Conservation (phyloP, 78 protist species). For the Blattamonas nauphoetae region DNA sequence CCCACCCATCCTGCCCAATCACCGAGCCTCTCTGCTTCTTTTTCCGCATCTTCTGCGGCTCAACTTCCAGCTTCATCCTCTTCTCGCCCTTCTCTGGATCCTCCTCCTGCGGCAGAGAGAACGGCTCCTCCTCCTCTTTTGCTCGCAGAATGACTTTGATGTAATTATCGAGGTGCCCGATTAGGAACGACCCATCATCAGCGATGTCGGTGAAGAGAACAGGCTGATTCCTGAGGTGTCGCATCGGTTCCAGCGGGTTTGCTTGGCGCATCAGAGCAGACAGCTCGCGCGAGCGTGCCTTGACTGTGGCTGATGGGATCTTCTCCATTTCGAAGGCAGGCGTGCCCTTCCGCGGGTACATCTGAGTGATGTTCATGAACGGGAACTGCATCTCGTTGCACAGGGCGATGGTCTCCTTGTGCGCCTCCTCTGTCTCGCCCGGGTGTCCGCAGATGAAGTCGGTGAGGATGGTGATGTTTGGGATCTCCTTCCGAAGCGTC, state of each 20-base stretch:
- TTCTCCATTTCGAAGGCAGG: slow-evolving; percentile 51
- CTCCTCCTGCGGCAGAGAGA: too few species aligned
- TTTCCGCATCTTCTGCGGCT: too few species aligned
- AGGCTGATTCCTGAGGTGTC: neutral
- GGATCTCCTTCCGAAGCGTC: slow-evolving; percentile 26
- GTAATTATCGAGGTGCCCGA: slow-evolving; percentile 37
- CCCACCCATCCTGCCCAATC: too few species aligned
- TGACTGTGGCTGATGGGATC: slow-evolving; percentile 14
- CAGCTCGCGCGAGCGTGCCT: neutral
- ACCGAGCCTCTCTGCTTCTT: too few species aligned
- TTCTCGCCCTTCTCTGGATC: too few species aligned
- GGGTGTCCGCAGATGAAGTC: slow-evolving; percentile 52
- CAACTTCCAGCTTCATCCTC: too few species aligned
- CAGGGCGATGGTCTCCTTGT: slow-evolving; percentile 10
- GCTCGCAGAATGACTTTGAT: slow-evolving; percentile 17
- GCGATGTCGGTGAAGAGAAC: slow-evolving; percentile 40
- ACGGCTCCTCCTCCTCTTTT: neutral
- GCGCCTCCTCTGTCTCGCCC: slow-evolving; percentile 42
- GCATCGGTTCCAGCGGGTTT: neutral
- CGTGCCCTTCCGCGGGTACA: slow-evolving; percentile 59
- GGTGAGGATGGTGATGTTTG: slow-evolving; percentile 40
- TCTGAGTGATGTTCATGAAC: slow-evolving; percentile 40
- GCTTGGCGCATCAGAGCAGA: slow-evolving; percentile 11
- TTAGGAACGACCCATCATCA: slow-evolving; percentile 19
- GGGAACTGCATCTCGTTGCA: neutral